Evolutionary conservation across 768 basidiomycete genomes (phyloP).

Genomic region (Tulasnella sp.): DNA sequence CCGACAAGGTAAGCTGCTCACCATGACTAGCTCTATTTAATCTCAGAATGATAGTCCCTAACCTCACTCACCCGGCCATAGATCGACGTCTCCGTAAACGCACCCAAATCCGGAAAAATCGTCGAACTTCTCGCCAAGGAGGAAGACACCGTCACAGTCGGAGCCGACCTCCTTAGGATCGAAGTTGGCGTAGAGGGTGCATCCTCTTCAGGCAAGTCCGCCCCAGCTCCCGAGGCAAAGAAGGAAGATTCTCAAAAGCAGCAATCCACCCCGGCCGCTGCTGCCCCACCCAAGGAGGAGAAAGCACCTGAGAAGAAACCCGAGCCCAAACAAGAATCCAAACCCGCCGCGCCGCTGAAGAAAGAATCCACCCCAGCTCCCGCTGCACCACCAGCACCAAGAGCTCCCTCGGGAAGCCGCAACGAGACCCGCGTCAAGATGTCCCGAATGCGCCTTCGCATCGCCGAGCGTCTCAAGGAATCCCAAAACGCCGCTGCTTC

Average conservation of each 20-base stretch:
- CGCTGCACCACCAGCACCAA: constrained; percentile 27
- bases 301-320: constrained; percentile 29
- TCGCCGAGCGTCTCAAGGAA: constrained; percentile 94
- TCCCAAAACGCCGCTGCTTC: constrained; percentile 96
- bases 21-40: too few species aligned
- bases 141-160: constrained; percentile 89
- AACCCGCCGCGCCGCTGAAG: constrained; percentile 32
- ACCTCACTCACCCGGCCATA: constrained; percentile 31
- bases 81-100: constrained; percentile 97
- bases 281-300: constrained; percentile 19
- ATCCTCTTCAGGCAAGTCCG: constrained; percentile 29
- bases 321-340: constrained; percentile 31
- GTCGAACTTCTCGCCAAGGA: constrained; percentile 77
- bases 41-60: not conserved
- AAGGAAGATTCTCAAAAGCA: constrained; percentile 19
- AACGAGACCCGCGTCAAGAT: constrained; percentile 94
- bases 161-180: constrained; percentile 86
- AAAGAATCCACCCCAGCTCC: constrained; percentile 25
- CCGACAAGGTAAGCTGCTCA: constrained; percentile 82
- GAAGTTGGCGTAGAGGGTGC: constrained; percentile 67
- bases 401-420: constrained; percentile 43
- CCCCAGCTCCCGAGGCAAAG: constrained; percentile 21
- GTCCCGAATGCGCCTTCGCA: constrained; percentile 96
- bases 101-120: constrained; percentile 79
- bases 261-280: constrained; percentile 20